Conservation (phyloP, 176 grass and related monocot genomes). For the Hordeum vulgare region MorexV3_pseudomolecules_assembly NC_058520.1:296444454-296444953, state of each 20-base stretch:
- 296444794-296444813: no score
- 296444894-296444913: no score
- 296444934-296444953: no score
- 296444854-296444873: no score
- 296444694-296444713: constrained; percentile 42
- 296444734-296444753: constrained; percentile 18
- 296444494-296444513: constrained; percentile 62
- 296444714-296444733: constrained; percentile 9
- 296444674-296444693: constrained; percentile 35
- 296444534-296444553: constrained; percentile 40
- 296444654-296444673: constrained; percentile 29
- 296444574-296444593: constrained; percentile 39
- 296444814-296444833: no score
- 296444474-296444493: constrained; percentile 51
- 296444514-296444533: constrained; percentile 26
- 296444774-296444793: no score
- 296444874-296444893: no score
- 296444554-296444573: constrained; percentile 19
- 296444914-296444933: no score
- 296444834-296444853: no score
- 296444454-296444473: constrained; percentile 23
- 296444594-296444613: constrained; percentile 53
- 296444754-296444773: no score
- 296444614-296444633: constrained; percentile 44
- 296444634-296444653: constrained; percentile 35